Evolutionary conservation across 2,329 filamentous ascomycete genomes (phyloP).

Genomic region (Achaetomium macrosporum): DNA sequence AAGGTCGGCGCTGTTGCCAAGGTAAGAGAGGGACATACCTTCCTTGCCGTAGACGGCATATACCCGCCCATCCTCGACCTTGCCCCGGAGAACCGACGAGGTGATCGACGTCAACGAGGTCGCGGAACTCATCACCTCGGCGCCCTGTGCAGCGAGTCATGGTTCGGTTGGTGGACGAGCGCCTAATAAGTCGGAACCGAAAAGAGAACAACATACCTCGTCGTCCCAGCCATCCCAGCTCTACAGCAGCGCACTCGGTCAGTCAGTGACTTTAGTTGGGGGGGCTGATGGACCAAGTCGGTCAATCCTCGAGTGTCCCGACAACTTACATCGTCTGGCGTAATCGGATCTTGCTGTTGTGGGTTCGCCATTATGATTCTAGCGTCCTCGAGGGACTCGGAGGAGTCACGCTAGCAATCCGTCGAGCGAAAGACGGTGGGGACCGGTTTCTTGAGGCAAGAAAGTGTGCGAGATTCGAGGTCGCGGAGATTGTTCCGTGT

Average conservation of each 20-base stretch:
- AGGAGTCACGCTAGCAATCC: no score
- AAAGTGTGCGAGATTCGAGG: no score
- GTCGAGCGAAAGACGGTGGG: no score
- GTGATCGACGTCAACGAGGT: conserved; percentile 16
- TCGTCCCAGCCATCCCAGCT: conserved; percentile 1
- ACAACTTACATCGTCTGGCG: conserved; percentile 7
- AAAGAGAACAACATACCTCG: conserved; percentile 1
- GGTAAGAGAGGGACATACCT: conserved; percentile 20
- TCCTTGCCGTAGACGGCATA: conserved; percentile 34
- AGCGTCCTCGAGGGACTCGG: no score
- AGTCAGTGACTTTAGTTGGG: neutral
- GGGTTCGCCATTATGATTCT: neutral
- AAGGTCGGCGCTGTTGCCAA: neutral
- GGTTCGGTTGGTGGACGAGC: neutral
- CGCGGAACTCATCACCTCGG: conserved; percentile 9
- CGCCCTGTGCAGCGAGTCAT: conserved; percentile 1
- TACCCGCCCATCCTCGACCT: conserved; percentile 29
- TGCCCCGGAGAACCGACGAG: conserved; percentile 16
- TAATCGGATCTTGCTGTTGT: neutral
- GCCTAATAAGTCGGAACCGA: neutral
- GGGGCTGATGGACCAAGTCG: neutral
- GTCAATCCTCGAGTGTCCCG: neutral
- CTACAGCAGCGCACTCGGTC: conserved; percentile 2
- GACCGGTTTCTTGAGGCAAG: no score
- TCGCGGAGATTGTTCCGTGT: no score